Conservation (phyloP, 306 rosid species). For the Acmispon strigosus region DNA sequence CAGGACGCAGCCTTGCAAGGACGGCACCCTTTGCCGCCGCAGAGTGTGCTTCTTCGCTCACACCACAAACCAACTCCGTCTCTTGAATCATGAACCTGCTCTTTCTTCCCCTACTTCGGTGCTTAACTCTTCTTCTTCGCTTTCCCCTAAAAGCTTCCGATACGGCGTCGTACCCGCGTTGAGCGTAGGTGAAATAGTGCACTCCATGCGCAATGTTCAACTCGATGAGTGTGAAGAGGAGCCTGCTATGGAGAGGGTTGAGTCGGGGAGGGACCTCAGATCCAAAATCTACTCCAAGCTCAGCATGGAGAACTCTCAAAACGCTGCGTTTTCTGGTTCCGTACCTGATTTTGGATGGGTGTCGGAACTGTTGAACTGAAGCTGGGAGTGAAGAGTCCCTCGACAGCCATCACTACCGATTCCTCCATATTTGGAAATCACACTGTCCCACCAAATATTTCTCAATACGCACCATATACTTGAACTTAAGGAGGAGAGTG, state of each 20-base stretch:
- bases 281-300: too few species aligned
- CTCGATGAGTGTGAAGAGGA: too few species aligned
- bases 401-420: too few species aligned
- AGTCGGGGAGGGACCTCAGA: too few species aligned
- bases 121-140: constrained; percentile 39
- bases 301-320: too few species aligned
- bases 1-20: constrained; percentile 85
- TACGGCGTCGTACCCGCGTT: constrained; percentile 12
- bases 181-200: constrained; percentile 25
- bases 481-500: too few species aligned
- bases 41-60: constrained; percentile 91
- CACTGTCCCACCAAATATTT: too few species aligned
- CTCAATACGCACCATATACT: too few species aligned
- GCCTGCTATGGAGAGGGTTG: too few species aligned
- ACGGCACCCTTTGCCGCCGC: constrained; percentile 59
- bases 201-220: constrained; percentile 36
- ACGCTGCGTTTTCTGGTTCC: too few species aligned
- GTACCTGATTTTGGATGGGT: constrained; percentile 62
- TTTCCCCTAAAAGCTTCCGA: constrained; percentile 21
- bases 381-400: neutral
- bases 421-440: too few species aligned
- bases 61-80: constrained; percentile 65
- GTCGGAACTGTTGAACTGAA: constrained; percentile 50
- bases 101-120: constrained; percentile 64
- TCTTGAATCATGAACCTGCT: constrained; percentile 24